A percentile compares a stretch with the other conserved stretches of the same genome.
Evolutionary conservation across 371 early-diverging fungal genomes (phyloP).

Genomic region (Mucor mucedo): DNA sequence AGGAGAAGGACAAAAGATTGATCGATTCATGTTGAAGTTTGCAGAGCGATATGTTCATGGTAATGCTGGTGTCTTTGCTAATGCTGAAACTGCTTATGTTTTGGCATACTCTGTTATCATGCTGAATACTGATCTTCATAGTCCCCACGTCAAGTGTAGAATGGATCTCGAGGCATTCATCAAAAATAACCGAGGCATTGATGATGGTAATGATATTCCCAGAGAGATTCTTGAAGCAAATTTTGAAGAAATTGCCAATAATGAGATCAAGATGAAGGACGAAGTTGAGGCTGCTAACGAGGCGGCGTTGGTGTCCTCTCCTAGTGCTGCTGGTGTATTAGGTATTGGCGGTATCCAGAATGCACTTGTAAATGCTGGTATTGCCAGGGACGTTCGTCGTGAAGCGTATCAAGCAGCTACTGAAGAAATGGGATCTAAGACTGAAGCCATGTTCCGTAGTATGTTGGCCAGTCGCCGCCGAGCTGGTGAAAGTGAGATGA

Average conservation of each 20-base stretch:
- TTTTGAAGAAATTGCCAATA: constrained; percentile 80
- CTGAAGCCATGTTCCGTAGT: constrained; percentile 59
- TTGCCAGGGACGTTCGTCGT: constrained; percentile 53
- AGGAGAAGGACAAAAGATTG: constrained; percentile 98
- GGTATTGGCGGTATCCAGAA: constrained; percentile 53
- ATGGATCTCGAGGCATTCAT: constrained; percentile 95
- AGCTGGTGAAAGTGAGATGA: constrained; percentile 49
- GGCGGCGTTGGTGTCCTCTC: constrained; percentile 32
- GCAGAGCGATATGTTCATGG: constrained; percentile 89
- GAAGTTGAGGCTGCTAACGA: constrained; percentile 67
- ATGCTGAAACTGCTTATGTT: constrained; percentile 90
- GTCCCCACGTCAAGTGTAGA: constrained; percentile 86
- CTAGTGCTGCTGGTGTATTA: constrained; percentile 31
- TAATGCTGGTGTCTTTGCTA: constrained; percentile 76
- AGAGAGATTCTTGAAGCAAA: constrained; percentile 69
- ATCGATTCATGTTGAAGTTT: constrained; percentile 97
- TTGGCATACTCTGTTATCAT: constrained; percentile 94
- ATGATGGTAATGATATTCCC: constrained; percentile 84
- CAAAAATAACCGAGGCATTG: constrained; percentile 93
- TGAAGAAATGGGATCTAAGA: constrained; percentile 63
- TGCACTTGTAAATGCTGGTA: constrained; percentile 54
- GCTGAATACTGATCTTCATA: constrained; percentile 97
- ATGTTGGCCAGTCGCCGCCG: constrained; percentile 54
- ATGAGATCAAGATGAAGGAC: constrained; percentile 94
- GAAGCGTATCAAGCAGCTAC: constrained; percentile 59